phyloP scores from a whole-genome alignment of 2,329 filamentous ascomycete species.

The Microsporum audouinii region DNA sequence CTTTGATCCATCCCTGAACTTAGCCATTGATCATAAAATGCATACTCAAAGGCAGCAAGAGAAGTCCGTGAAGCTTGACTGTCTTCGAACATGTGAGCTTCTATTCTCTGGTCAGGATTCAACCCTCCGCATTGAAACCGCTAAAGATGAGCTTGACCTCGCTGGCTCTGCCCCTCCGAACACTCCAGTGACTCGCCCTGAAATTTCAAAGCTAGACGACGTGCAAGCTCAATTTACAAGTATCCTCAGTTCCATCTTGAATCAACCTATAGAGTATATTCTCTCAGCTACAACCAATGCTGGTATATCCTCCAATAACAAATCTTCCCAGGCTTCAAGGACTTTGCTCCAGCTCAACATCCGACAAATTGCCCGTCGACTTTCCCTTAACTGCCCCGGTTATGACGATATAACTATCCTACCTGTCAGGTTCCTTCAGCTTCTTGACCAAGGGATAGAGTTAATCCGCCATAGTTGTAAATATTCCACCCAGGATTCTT shows the following conservation, averaged over 20 bases:
- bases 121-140: constrained; percentile 53
- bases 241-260: constrained; percentile 54
- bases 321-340: constrained; percentile 15
- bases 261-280: constrained; percentile 26
- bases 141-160: constrained; percentile 50
- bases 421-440: constrained; percentile 65
- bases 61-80: constrained; percentile 47
- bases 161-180: constrained; percentile 57
- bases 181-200: constrained; percentile 60
- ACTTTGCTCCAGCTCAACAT: constrained; percentile 45
- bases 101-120: constrained; percentile 56
- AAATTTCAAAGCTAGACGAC: constrained; percentile 53
- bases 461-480: constrained; percentile 37
- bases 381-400: constrained; percentile 58
- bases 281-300: constrained; percentile 13
- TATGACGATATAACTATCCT: constrained; percentile 80
- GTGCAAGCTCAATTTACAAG: constrained; percentile 78
- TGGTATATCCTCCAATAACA: constrained; percentile 5
- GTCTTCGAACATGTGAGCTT: constrained; percentile 54
- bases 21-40: constrained; percentile 52
- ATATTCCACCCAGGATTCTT: constrained; percentile 12
- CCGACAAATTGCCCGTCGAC: constrained; percentile 56
- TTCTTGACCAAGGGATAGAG: constrained; percentile 63
- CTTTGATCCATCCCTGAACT: constrained; percentile 63
- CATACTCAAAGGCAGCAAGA: constrained; percentile 46